phyloP scores from a whole-genome alignment of 768 basidiomycete species.

The Tylopilus rubrobrunneus region DNA sequence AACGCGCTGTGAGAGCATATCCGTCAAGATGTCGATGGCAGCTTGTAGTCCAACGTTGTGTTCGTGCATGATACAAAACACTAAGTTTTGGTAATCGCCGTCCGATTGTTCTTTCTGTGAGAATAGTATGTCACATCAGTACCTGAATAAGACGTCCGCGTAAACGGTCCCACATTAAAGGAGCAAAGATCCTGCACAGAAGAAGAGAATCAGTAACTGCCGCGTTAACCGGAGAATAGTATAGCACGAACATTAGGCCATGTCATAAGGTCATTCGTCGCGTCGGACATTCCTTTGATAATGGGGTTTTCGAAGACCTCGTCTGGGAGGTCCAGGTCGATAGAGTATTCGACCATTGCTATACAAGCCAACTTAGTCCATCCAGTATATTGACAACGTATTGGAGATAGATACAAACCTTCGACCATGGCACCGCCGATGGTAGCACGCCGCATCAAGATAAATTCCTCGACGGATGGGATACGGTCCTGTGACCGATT shows the following conservation, averaged over 20 bases:
- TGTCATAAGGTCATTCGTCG: conserved; percentile 39
- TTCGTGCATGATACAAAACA: conserved; percentile 39
- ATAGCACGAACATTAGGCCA: conserved; percentile 36
- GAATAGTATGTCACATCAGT: conserved; percentile 4
- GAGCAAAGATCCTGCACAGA: conserved; percentile 25
- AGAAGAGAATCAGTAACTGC: conserved; percentile 10
- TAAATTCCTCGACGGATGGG: conserved; percentile 36
- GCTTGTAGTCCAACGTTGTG: conserved; percentile 30
- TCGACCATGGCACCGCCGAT: conserved; percentile 38
- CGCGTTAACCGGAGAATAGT: neutral
- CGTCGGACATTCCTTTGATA: conserved; percentile 36
- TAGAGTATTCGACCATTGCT: conserved; percentile 37
- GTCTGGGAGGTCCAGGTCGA: conserved; percentile 36
- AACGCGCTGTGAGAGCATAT: conserved; percentile 34
- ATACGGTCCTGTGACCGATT: conserved; percentile 35
- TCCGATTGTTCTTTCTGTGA: conserved; percentile 38
- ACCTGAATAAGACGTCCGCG: conserved; percentile 3
- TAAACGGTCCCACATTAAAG: conserved; percentile 25
- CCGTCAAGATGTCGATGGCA: conserved; percentile 35
- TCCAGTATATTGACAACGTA: neutral
- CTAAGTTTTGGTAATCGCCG: conserved; percentile 38
- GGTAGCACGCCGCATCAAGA: conserved; percentile 35
- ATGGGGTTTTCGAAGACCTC: conserved; percentile 34
- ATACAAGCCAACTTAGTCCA: conserved; percentile 2
- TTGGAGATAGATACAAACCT: conserved; percentile 22